phyloP scores from a whole-genome alignment of 1,139 yeast species.

The Arxiozyma telluris region DNA sequence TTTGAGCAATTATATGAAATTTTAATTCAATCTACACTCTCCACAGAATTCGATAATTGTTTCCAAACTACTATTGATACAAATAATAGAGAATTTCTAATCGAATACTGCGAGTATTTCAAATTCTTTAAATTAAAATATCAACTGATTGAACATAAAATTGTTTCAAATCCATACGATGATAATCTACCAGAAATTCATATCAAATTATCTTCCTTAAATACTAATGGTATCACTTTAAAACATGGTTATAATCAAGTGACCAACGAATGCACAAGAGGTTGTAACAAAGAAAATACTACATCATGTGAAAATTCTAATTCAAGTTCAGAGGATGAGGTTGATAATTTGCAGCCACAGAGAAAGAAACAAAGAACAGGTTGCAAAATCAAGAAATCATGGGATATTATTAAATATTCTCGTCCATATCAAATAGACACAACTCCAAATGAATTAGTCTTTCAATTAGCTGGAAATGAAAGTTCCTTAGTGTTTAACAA shows the following conservation, averaged over 20 bases:
- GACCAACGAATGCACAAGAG: constrained; percentile 1
- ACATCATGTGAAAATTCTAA: background rate
- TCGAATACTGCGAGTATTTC: constrained; percentile 68
- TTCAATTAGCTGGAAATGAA: constrained; percentile 42
- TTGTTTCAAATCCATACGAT: constrained; percentile 41
- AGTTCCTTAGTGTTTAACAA: constrained; percentile 26
- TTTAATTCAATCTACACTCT: background rate
- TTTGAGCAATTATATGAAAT: background rate
- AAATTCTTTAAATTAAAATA: constrained; percentile 70
- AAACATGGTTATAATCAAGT: background rate
- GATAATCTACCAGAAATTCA: constrained; percentile 39
- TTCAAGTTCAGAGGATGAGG: background rate
- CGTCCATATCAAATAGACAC: constrained; percentile 50
- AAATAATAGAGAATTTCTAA: constrained; percentile 26
- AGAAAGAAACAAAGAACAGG: constrained; percentile 8
- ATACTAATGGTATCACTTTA: background rate
- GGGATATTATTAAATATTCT: constrained; percentile 35
- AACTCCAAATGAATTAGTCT: constrained; percentile 41
- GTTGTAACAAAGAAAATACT: background rate
- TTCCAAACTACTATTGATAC: too few species aligned
- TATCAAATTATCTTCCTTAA: constrained; percentile 38
- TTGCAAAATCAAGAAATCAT: constrained; percentile 6
- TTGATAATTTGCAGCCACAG: constrained; percentile 4
- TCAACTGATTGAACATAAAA: constrained; percentile 44
- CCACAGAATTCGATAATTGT: too few species aligned